Percentiles rank a stretch among this genome's conserved stretches.
Evolutionary conservation across 1,284 basidiomycete species (phyloP).

Genomic region (Fomitopsis palustris): DNA sequence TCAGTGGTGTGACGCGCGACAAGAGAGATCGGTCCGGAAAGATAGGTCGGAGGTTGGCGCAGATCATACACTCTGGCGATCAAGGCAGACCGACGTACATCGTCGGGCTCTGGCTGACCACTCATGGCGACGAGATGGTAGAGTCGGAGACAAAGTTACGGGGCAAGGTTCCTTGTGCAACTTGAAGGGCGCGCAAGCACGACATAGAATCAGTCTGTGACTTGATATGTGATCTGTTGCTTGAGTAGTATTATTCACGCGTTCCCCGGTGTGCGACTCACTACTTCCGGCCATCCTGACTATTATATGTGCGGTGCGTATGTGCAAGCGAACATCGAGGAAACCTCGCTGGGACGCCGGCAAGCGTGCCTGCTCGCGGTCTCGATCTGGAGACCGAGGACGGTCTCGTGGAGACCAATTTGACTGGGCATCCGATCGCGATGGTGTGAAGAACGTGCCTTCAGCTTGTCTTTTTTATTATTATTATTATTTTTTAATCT

Average conservation of each 20-base stretch:
- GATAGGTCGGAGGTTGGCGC: constrained; percentile 44
- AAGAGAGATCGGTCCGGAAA: constrained; percentile 47
- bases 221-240: not conserved
- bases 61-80: constrained; percentile 50
- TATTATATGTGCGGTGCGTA: not conserved
- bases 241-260: not conserved
- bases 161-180: not conserved
- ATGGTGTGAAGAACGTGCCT: not conserved
- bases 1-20: constrained; percentile 44
- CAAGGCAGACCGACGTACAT: constrained; percentile 39
- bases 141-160: not conserved
- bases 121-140: not conserved
- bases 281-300: not conserved
- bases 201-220: constrained; percentile 1
- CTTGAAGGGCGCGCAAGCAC: constrained; percentile 3
- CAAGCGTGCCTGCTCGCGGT: not conserved
- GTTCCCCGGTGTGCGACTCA: not conserved
- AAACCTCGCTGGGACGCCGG: not conserved
- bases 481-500: too few species aligned
- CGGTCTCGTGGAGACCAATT: not conserved
- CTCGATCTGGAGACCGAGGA: not conserved
- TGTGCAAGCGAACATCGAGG: not conserved
- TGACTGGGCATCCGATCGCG: not conserved
- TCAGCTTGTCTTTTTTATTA: not conserved
- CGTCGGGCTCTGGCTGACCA: constrained; percentile 5